These are phyloP conservation scores for Chenopodium berlandieri DNA, from an alignment of 148 eudicot genomes.

Conservation along the genomic window DNA sequence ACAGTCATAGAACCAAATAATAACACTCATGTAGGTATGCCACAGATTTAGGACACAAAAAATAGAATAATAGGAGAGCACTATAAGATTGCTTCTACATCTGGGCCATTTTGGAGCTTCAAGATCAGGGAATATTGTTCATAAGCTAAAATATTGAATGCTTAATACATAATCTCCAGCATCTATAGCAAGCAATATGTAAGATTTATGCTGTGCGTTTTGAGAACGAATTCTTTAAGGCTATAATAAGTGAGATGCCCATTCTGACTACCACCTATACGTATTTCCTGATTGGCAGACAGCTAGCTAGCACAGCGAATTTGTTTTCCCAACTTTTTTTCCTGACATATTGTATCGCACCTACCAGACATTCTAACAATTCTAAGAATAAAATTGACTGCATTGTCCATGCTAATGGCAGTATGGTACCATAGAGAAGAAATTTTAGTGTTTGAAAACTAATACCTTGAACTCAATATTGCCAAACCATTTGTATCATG, in stretches of 20 bases:
- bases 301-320: slow-evolving; percentile 2
- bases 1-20: background rate
- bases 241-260: background rate
- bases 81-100: background rate
- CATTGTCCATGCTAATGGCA: background rate
- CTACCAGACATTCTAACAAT: background rate
- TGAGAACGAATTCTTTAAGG: background rate
- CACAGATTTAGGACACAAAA: background rate
- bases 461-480: slow-evolving; percentile 61
- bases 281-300: background rate
- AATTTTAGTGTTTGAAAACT: background rate
- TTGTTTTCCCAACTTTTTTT: background rate
- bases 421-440: background rate
- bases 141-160: background rate
- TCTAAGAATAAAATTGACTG: background rate
- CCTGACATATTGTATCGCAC: background rate
- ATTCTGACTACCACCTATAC: background rate
- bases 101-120: background rate
- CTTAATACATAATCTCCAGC: background rate
- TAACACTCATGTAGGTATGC: background rate
- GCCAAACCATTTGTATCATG: slow-evolving; percentile 97
- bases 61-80: background rate
- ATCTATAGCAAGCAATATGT: background rate
- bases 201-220: background rate
- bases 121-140: background rate